Evolutionary conservation across 2,329 filamentous ascomycete species (phyloP).

Genomic region (Fusarium guadeloupense): DNA sequence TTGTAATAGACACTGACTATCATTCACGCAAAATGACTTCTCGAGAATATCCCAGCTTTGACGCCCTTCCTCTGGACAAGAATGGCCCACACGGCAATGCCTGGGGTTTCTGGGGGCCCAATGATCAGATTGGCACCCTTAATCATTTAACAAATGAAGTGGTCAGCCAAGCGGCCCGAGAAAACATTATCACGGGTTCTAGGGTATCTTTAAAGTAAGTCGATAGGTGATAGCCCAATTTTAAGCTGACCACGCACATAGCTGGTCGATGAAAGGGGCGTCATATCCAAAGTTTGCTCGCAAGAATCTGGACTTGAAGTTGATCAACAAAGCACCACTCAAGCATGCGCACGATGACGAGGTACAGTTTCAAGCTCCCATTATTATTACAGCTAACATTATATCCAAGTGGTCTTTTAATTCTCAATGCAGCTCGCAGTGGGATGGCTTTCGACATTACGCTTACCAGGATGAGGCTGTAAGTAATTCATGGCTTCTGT

Average conservation of each 20-base stretch:
- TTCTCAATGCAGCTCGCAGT: conserved; percentile 38
- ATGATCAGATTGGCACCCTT: conserved; percentile 13
- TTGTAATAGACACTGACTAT: too few species aligned
- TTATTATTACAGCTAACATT: fast-evolving
- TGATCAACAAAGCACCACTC: conserved; percentile 39
- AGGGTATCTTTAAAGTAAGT: conserved; percentile 18
- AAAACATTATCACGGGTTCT: conserved; percentile 6
- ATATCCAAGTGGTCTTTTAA: conserved; percentile 22
- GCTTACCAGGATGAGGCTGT: conserved; percentile 37
- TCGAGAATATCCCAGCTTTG: background rate
- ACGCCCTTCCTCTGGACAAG: conserved; percentile 11
- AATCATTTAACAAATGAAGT: conserved; percentile 8
- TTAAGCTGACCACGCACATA: background rate
- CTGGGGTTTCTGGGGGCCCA: conserved; percentile 10
- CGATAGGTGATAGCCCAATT: fast-evolving
- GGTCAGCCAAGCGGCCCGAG: background rate
- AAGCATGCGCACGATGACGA: conserved; percentile 42
- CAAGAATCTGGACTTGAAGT: conserved; percentile 21
- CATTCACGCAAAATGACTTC: background rate
- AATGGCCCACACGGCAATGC: conserved; percentile 10
- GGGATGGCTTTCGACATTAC: conserved; percentile 41
- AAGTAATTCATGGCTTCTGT: background rate
- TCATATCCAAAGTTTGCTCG: conserved; percentile 37
- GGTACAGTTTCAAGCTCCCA: background rate
- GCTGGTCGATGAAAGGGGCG: conserved; percentile 29